Base-by-base conservation (phyloP, 192 early-diverging fungal genomes). In the Umbelopsis vinacea region DNA sequence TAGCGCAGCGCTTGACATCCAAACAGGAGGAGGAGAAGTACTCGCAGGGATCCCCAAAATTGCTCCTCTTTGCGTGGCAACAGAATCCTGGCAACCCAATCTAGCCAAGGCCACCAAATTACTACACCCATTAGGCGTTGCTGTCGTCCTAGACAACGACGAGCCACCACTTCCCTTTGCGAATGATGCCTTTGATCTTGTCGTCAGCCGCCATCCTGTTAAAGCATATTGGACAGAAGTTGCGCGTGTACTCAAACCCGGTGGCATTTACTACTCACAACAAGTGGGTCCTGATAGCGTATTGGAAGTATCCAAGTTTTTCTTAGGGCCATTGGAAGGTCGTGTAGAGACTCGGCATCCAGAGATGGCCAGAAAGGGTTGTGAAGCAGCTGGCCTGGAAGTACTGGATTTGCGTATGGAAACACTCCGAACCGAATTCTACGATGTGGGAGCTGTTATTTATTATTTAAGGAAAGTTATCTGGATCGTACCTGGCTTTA, bases 381-480 rank as follows among this genome's bases (percentile, higher is more conserved):
- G 69, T 15, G 26, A 71, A 66, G 60, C 19, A 3, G 69, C 60
- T 19, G 76, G 76, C 2, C 63, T 78, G 35, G 38, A 63, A 63
- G 67, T 78, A 5, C 11, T 70, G 15, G 55, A 69, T 10, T 47
- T 72, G 37, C 19, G 50, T 8, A 38, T 68, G 43, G 72, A 66
- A 38, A 70, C 57, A 50, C 52, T 66, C 45, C 63, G 69, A 29
- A 73, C 71, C 15, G 69, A 78, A 50, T 78, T 78, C 52, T 74
- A 70, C 69, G 76, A 78, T 67, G 76, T 78, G 12, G 76, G 76
- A 11, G 76, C 76, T 19, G 52, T 78, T 26, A 69, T 78, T 37
- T 67, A 74, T 33, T 78, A 66, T 46, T 57, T 78, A 47, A 78
- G 69, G 68, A 73, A 69, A 24, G 46, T 71, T 22, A 72, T 73